Base-by-base conservation (phyloP, 495 filamentous ascomycete species). In the Corynascus novoguineensis region DNA sequence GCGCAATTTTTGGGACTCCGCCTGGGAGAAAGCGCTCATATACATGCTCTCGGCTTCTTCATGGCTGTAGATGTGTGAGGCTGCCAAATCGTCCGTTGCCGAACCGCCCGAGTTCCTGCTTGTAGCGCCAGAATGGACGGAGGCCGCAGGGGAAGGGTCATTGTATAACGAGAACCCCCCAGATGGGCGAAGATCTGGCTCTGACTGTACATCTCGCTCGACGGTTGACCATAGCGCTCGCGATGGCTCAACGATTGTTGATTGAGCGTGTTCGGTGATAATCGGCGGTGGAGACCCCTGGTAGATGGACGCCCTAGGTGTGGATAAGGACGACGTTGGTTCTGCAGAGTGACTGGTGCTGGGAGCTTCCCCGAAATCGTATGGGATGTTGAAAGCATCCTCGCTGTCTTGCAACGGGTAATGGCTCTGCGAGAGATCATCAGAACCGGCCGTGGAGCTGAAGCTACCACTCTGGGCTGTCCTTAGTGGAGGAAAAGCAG, bases 21-120 rank as follows among this genome's bases (percentile, higher is more conserved):
- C 63, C 38, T 78, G 57, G 6, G 77, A 79, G 40, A 81, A 76
- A 3, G 79, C 78, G 53, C 79, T 82, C 78, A 97, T 92, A 60
- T 97, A 97, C 84, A 99, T 87, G 71, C 93, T 97, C 63, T 92
- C 86, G 0, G 93, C 93, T 57, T 97, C 91, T 55, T 95, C 90
- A 54, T 95, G 86, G 51, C 83, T 92, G 67, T 91, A 97, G 15
- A 93, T 67, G 60, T 80, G 89, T 10, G 95, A 97, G 58, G 88
- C 64, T 19, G 79, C 73, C 15, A 89, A 78, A 53, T 86, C 81
- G 28, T 81, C 80, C 11, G 37, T 25, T 17, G 24, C 31, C 17
- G 40, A 35, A 22, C 50, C 17, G 27, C 57, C 29, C 2, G 68
- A 64, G 22, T 58, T 53, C 11, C 58, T 60, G 41, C 61, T 68